Conservation (phyloP, 768 basidiomycete genomes). For the Phanerochaete carnosa region DNA sequence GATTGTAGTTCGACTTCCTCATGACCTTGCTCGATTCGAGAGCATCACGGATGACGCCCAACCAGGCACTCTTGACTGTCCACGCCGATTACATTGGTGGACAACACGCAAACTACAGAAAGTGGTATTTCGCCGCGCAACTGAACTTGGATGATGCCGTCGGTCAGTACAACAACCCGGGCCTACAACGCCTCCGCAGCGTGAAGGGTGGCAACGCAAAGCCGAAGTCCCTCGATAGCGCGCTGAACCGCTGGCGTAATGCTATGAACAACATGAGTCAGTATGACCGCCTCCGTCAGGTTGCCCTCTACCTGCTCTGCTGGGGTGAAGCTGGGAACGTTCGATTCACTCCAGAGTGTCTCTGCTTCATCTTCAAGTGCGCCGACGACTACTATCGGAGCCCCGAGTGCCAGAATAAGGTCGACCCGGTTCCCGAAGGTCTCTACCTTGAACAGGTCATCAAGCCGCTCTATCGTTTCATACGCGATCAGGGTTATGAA, state of each 20-base stretch:
- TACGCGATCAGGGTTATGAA: slow-evolving; percentile 97
- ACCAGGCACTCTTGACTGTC: slow-evolving; percentile 91
- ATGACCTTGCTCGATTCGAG: slow-evolving; percentile 98
- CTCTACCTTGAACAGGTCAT: slow-evolving; percentile 88
- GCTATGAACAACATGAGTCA: slow-evolving; percentile 99
- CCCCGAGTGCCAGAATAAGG: slow-evolving; percentile 92
- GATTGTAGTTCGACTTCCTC: slow-evolving; percentile 85
- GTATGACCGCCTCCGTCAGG: slow-evolving; percentile 94
- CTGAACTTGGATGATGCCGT: slow-evolving; percentile 99
- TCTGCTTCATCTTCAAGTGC: slow-evolving; percentile 99
- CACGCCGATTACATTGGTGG: slow-evolving; percentile 99
- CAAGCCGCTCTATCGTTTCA: slow-evolving; percentile 93
- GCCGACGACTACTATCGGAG: slow-evolving; percentile 99
- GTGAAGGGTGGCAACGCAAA: slow-evolving; percentile 64
- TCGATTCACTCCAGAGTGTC: slow-evolving; percentile 92
- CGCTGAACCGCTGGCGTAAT: slow-evolving; percentile 92
- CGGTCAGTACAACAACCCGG: slow-evolving; percentile 91
- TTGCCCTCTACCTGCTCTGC: slow-evolving; percentile 93
- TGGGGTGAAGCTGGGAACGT: slow-evolving; percentile 99
- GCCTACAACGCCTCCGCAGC: slow-evolving; percentile 82
- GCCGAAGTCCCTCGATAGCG: slow-evolving; percentile 87
- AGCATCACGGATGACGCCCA: slow-evolving; percentile 97
- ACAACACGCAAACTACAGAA: slow-evolving; percentile 97
- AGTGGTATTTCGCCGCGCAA: slow-evolving; percentile 99
- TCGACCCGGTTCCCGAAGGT: slow-evolving; percentile 93